Base-by-base conservation (phyloP, 257 asterid genomes). In the Salvia rosmarinus region DNA sequence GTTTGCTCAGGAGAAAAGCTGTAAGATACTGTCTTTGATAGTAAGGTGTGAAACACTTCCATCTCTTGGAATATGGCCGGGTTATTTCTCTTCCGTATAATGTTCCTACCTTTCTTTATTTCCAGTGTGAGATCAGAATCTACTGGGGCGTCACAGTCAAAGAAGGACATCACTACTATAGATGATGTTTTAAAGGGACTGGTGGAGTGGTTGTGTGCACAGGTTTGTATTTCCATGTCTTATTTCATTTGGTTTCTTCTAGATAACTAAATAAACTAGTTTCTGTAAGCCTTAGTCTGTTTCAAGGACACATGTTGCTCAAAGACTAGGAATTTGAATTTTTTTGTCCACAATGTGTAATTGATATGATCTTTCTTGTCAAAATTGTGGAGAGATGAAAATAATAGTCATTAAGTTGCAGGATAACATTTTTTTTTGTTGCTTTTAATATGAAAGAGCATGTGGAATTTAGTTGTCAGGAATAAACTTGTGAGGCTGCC, bases 1-100 rank as follows among this genome's bases (percentile, higher is more conserved):
- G 98, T 93, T 93, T 82, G 72, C 86, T 51, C 95, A 93, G 82
- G 98, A 90, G 87, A 89, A 90, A 81, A 90, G 97, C 89, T 90
- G 96, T 72, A 90, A 85, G 88, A 87, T 93, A 82, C 95, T 93
- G 67, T 83, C 98, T 66, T 75, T 87, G 80, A 82, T 91, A 56
- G 91, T 77, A 72, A 91, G 97, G 96, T 91, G 81, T 21, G 78
- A 58, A 52, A 55, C 19, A 13, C 50, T 39, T 51, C 49, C 67
- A 50, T 47, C 28, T 49, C 72, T 47, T 57, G 66, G 47, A 32
- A 68, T 70, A 42, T 17, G 14, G 56, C 44, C 37, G 13, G 32
- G 20, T 43, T 5, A 32, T 74, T 51, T 63, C 64, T 55, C 73
- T 65, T 64, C 28, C 37, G 19, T 57, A n/a, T 54, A 64, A 77